phyloP scores from a whole-genome alignment of 2,329 filamentous ascomycete genomes.

The Conoideocrella luteorostrata region DNA sequence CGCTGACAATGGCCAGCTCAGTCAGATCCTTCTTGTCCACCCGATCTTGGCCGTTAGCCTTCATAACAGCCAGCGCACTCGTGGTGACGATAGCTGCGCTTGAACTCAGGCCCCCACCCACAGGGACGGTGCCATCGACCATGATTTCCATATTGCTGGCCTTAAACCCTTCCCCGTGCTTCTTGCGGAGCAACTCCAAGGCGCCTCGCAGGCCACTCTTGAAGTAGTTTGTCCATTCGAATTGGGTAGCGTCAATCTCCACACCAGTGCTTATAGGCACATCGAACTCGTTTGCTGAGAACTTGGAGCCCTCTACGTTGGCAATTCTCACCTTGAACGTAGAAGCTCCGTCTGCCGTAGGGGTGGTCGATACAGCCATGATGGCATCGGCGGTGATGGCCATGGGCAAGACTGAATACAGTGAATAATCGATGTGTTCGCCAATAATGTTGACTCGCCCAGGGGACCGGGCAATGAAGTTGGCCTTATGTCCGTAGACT shows the following conservation, averaged over 20 bases:
- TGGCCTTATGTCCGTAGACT: slow-evolving; percentile 61
- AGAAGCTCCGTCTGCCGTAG: slow-evolving; percentile 40
- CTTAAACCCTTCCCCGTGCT: slow-evolving; percentile 52
- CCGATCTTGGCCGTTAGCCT: slow-evolving; percentile 69
- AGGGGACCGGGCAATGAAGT: slow-evolving; percentile 84
- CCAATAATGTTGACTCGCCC: slow-evolving; percentile 97
- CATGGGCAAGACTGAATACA: slow-evolving; percentile 94
- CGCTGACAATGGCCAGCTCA: slow-evolving; percentile 89
- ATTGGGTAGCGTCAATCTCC: slow-evolving; percentile 76
- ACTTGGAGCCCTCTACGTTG: slow-evolving; percentile 72
- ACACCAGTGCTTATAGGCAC: slow-evolving; percentile 57
- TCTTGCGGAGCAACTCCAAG: slow-evolving; percentile 66
- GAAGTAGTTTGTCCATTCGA: slow-evolving; percentile 99
- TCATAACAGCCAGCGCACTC: slow-evolving; percentile 80
- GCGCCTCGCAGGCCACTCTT: slow-evolving; percentile 84
- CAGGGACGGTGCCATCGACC: slow-evolving; percentile 86
- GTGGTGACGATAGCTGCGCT: slow-evolving; percentile 92
- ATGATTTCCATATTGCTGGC: slow-evolving; percentile 76
- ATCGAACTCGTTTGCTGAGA: slow-evolving; percentile 67
- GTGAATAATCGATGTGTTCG: slow-evolving; percentile 97
- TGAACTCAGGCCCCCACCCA: slow-evolving; percentile 85
- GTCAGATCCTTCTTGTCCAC: slow-evolving; percentile 90
- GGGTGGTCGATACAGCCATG: slow-evolving; percentile 64
- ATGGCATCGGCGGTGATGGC: slow-evolving; percentile 88
- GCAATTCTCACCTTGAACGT: slow-evolving; percentile 67